Conservation (phyloP, 495 filamentous ascomycete genomes). For the Daldinia bambusicola region DNA sequence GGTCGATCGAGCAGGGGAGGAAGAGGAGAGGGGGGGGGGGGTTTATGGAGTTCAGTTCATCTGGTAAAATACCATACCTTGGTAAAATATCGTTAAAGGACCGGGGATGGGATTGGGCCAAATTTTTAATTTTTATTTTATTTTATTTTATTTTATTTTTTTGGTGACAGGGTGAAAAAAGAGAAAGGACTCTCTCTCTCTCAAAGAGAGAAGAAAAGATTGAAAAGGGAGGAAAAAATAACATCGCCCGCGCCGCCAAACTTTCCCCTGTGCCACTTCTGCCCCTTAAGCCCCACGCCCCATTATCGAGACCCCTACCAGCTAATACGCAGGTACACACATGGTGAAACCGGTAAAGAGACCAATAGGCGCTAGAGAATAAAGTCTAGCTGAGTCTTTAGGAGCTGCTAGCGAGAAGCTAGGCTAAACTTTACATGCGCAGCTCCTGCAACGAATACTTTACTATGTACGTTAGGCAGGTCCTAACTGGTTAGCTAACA, state of each 20-base stretch:
- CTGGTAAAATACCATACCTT: slow-evolving; percentile 32
- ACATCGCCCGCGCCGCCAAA: not conserved
- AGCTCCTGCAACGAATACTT: slow-evolving; percentile 28
- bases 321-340: slow-evolving; percentile 48
- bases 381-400: slow-evolving; percentile 26
- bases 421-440: slow-evolving; percentile 11
- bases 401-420: slow-evolving; percentile 4
- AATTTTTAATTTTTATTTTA: not conserved
- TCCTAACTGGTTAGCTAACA: too few relatives aligned
- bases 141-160: too few relatives aligned
- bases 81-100: slow-evolving; percentile 32
- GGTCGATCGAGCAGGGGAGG: slow-evolving; percentile 20
- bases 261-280: not conserved
- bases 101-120: slow-evolving; percentile 26
- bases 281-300: slow-evolving; percentile 46
- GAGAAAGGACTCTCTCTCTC: too few relatives aligned
- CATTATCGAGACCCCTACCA: slow-evolving; percentile 42
- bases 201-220: not conserved
- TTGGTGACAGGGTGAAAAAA: slow-evolving; percentile 19
- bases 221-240: not conserved
- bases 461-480: slow-evolving; percentile 1
- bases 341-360: slow-evolving; percentile 48
- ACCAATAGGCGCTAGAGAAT: slow-evolving; percentile 30
- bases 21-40: too few relatives aligned
- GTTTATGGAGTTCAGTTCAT: slow-evolving; percentile 1